These are phyloP conservation scores for Arachis stenosperma DNA, from an alignment of 306 rosid species.

Conservation along the genomic window DNA sequence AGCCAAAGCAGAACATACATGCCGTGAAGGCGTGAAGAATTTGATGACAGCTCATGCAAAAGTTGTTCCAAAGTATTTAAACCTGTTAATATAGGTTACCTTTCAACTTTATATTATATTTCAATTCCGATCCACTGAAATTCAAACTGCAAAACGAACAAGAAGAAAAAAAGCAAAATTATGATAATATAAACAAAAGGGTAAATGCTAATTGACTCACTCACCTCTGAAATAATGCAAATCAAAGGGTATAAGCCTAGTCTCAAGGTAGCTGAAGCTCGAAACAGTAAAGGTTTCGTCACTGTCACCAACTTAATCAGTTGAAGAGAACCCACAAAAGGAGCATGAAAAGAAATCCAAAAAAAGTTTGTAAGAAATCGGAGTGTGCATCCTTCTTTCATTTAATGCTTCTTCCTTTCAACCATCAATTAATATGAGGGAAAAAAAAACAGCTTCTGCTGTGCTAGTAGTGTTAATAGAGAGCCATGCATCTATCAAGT, in stretches of 20 bases:
- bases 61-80: conserved; percentile 32
- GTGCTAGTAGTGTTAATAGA: too few relatives aligned
- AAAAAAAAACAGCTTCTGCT: too few relatives aligned
- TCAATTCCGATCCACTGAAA: conserved; percentile 37
- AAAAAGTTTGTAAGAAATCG: too few relatives aligned
- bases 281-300: conserved; percentile 69
- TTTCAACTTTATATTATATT: conserved; percentile 7
- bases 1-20: conserved; percentile 98
- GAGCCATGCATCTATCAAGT: too few relatives aligned
- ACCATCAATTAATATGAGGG: too few relatives aligned
- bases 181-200: conserved; percentile 36
- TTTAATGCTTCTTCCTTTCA: too few relatives aligned
- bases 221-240: conserved; percentile 80
- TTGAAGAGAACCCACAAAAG: conserved; percentile 44
- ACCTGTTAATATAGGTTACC: conserved; percentile 11
- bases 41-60: conserved; percentile 89
- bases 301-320: conserved; percentile 41
- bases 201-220: conserved; percentile 11
- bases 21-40: conserved; percentile 73
- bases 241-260: conserved; percentile 61
- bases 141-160: conserved; percentile 24
- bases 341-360: conserved; percentile 36
- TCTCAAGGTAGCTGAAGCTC: conserved; percentile 67
- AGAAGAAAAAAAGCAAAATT: conserved; percentile 7
- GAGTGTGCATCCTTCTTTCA: too few relatives aligned